Conservation (phyloP, 2,329 filamentous ascomycete genomes). For the Apiospora saccharicola region DNA sequence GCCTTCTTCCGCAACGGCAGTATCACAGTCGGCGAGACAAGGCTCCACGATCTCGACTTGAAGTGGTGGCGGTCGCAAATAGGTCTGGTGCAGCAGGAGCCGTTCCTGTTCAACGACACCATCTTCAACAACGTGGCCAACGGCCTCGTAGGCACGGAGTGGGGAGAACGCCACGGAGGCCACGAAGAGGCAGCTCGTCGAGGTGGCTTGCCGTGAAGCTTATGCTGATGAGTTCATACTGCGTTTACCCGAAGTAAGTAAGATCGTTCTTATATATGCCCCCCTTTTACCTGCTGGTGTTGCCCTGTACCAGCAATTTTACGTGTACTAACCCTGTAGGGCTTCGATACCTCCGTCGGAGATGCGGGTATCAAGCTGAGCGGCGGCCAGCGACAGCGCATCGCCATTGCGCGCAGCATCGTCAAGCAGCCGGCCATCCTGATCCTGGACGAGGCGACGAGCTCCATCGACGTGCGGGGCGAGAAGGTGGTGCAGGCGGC, state of each 20-base stretch:
- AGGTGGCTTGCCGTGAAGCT: slow-evolving; percentile 62
- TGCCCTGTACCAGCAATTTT: too few species aligned
- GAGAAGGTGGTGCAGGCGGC: slow-evolving; percentile 65
- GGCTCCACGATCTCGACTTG: slow-evolving; percentile 81
- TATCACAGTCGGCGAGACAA: slow-evolving; percentile 80
- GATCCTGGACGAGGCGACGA: slow-evolving; percentile 73
- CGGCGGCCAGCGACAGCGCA: slow-evolving; percentile 72
- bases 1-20: slow-evolving; percentile 51
- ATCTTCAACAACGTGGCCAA: slow-evolving; percentile 64
- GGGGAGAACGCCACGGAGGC: slow-evolving; percentile 66
- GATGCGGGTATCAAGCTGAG: slow-evolving; percentile 55
- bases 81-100: slow-evolving; percentile 91
- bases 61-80: slow-evolving; percentile 85
- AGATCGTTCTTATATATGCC: not conserved
- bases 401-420: slow-evolving; percentile 72
- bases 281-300: too few species aligned
- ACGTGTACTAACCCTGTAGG: slow-evolving; percentile 60
- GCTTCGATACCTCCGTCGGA: slow-evolving; percentile 61
- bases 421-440: slow-evolving; percentile 70
- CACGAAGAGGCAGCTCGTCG: slow-evolving; percentile 62
- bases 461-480: slow-evolving; percentile 67
- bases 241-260: slow-evolving; percentile 52
- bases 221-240: slow-evolving; percentile 66
- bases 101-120: slow-evolving; percentile 78
- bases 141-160: slow-evolving; percentile 81